Percentiles rank a stretch among this genome's conserved stretches.
phyloP scores from a whole-genome alignment of 2,329 filamentous ascomycete genomes.

The Ophiostoma triangulosporum region DNA sequence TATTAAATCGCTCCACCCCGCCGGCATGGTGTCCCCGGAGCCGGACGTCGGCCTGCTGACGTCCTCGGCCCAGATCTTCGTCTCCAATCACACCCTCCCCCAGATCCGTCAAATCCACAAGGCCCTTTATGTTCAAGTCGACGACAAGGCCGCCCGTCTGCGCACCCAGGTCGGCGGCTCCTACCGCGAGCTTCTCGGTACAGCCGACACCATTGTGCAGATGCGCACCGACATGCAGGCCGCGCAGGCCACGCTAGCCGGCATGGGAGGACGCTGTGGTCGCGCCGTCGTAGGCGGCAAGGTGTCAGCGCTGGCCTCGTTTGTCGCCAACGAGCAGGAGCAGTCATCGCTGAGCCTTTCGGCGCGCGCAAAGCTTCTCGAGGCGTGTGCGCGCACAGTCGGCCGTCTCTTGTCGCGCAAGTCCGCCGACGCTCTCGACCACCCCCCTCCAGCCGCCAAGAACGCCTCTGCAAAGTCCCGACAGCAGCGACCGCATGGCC shows the following conservation, averaged over 20 bases:
- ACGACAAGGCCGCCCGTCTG: slow-evolving; percentile 48
- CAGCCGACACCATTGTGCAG: slow-evolving; percentile 82
- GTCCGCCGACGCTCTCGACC: background rate
- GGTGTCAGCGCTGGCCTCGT: slow-evolving; percentile 39
- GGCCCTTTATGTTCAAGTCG: slow-evolving; percentile 42
- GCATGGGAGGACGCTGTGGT: slow-evolving; percentile 67
- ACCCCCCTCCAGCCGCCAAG: background rate
- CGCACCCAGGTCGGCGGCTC: slow-evolving; percentile 51
- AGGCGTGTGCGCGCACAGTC: slow-evolving; percentile 36
- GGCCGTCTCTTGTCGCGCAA: slow-evolving; percentile 28
- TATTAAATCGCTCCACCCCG: background rate
- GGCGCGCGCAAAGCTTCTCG: slow-evolving; percentile 36
- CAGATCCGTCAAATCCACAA: slow-evolving; percentile 52
- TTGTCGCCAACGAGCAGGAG: slow-evolving; percentile 22
- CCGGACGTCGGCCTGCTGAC: slow-evolving; percentile 33
- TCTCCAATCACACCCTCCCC: slow-evolving; percentile 41
- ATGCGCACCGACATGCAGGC: slow-evolving; percentile 70
- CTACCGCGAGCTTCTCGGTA: slow-evolving; percentile 83
- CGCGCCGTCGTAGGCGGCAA: slow-evolving; percentile 56
- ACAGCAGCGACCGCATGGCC: slow-evolving; percentile 22
- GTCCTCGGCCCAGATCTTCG: slow-evolving; percentile 41
- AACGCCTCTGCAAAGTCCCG: background rate
- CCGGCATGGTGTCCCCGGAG: slow-evolving; percentile 22
- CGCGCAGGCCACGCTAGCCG: slow-evolving; percentile 57
- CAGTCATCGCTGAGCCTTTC: slow-evolving; percentile 17